These are phyloP conservation scores for Trichoderma sp. DNA, from an alignment of 2,329 filamentous ascomycete species.

Conservation along the genomic window DNA sequence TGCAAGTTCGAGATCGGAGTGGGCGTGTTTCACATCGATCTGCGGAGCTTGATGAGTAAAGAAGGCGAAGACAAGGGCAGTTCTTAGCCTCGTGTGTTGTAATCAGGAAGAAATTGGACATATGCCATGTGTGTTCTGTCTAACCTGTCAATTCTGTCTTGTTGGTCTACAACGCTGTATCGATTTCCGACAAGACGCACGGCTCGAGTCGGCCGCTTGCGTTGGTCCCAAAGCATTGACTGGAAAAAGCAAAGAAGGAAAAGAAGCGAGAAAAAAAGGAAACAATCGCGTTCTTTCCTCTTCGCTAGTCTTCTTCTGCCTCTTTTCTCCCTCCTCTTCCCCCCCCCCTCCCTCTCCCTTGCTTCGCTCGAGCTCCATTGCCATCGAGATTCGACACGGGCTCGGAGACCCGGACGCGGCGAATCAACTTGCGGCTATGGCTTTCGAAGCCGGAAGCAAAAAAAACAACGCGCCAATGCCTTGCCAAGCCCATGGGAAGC, in stretches of 20 bases:
- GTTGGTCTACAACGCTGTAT: not conserved
- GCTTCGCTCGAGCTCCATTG: not conserved
- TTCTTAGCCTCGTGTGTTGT: not conserved
- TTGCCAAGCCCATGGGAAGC: not conserved
- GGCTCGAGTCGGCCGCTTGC: not conserved
- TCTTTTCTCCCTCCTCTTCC: not conserved
- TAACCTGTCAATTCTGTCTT: not conserved
- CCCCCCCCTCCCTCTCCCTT: not conserved
- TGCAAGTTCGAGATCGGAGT: not conserved
- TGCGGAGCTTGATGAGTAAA: not conserved
- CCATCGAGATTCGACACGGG: not conserved
- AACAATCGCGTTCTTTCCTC: not conserved
- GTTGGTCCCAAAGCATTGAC: not conserved
- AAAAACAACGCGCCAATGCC: not conserved
- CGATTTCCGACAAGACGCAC: not conserved
- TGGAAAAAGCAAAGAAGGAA: not conserved
- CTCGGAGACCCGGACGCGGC: not conserved
- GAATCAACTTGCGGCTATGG: not conserved
- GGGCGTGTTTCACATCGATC: not conserved
- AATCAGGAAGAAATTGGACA: not conserved
- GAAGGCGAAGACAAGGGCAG: not conserved
- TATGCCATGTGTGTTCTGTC: not conserved
- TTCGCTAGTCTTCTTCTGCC: not conserved
- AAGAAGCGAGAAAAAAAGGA: not conserved
- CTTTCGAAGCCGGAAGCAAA: not conserved